Evolutionary conservation across 2,329 filamentous ascomycete species (phyloP), one percentile per base, ranked within the genome.

Genomic region (Neonectria magnoliae): DNA sequence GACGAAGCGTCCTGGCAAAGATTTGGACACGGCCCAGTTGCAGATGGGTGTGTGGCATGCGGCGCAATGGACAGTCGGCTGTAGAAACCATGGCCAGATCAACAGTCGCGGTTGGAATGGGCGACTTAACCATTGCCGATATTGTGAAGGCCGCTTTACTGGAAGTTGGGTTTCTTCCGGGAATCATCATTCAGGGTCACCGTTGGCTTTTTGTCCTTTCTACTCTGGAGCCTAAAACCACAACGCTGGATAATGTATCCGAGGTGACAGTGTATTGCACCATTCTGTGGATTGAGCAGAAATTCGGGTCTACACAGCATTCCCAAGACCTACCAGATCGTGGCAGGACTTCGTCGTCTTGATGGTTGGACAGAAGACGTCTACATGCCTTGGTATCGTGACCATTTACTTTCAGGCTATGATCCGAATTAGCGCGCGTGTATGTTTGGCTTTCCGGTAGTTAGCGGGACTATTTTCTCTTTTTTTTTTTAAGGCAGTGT

Each of bases 161-260:
- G 8, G 10, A 1, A 3, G 51, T 64, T 5, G 25, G 14, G 1
- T 68, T 66, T 22, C 51, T 68, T 16, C 63, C 63, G 5, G 59
- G 55, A 9, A 38, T 68, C n/a, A 63, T 68, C 13, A 47, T 68
- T 20, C 47, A 60, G 41, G 63, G 62, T 13, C 45, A 62, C 25
- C 48, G 45, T 18, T 68, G 57, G 63, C 45, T 52, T 5, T 62
- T 65, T 16, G 57, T 66, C 11, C 41, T 62, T n/a, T 66, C 64
- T 9, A 68, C 66, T 1, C 47, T 38, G 7, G 60, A 67, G 25
- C 22, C 47, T 10, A 11, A 44, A 13, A 67, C 59, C 16, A 67
- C 53, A 13, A 18, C 11, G 10, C 31, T 33, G 31, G 31, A 33
- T 11, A 10, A 13, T 33, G 10, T 4, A 33, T 33, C 31, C 31